A percentile compares a stretch with the other conserved stretches of the same genome.
phyloP scores from a whole-genome alignment of 305 asterid genomes.

The Stenogyne calaminthoides region DNA sequence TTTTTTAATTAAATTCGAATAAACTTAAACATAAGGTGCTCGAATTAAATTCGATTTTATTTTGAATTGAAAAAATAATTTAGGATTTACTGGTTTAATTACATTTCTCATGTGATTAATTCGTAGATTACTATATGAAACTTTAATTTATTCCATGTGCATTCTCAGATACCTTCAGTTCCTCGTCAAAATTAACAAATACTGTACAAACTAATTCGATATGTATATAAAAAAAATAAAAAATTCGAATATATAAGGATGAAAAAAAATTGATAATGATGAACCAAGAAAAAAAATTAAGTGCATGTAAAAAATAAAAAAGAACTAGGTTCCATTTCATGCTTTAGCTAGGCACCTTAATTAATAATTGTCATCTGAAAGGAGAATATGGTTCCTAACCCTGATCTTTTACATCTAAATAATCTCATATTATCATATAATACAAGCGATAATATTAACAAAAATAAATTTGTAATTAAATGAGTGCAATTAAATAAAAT shows the following conservation, averaged over 20 bases:
- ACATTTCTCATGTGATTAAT: not conserved
- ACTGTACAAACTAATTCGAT: not conserved
- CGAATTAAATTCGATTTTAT: too few relatives aligned
- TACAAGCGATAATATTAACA: too few relatives aligned
- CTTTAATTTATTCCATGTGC: not conserved
- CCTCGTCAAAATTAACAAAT: not conserved
- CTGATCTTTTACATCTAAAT: not conserved
- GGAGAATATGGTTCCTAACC: constrained; percentile 4
- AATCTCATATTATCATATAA: too few relatives aligned
- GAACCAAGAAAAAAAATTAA: not conserved
- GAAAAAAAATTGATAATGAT: not conserved
- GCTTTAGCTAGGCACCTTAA: constrained; percentile 11
- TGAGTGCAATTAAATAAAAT: too few relatives aligned
- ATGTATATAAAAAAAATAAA: too few relatives aligned
- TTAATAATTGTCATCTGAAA: constrained; percentile 11
- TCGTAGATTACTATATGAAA: not conserved
- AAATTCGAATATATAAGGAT: too few relatives aligned
- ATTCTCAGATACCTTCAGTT: not conserved
- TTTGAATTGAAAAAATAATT: not conserved
- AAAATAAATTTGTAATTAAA: too few relatives aligned
- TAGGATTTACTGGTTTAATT: not conserved
- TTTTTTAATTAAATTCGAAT: too few relatives aligned
- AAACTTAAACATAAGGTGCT: too few relatives aligned
- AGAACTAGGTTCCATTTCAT: not conserved
- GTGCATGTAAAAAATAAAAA: too few relatives aligned